Base-by-base conservation (phyloP, 768 basidiomycete genomes). In the Candolleomyces eurysporus region DNA sequence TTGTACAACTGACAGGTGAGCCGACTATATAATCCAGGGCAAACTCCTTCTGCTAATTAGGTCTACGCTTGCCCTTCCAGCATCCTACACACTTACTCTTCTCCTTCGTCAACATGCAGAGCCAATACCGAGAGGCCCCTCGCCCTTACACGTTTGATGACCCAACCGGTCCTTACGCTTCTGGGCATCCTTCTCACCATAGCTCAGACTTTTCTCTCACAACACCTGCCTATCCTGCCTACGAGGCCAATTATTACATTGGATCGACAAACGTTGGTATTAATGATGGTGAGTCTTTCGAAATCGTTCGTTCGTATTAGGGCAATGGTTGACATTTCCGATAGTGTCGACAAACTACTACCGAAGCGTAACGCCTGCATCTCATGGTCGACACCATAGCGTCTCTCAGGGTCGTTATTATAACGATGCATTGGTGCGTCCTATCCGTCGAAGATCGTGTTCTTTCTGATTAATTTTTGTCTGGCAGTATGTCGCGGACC, bases 81-180 rank as follows among this genome's bases (percentile, higher is more conserved):
- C 67, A 63, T 65, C 71, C 65, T 54, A 50, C 64, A 58, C 62
- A 30, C 31, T 46, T 51, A 21, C 19, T 59, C 36, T 46, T 59
- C 70, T 62, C 70, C 68, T 64, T 64, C 59, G 63, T 66, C 54
- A 69, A 67, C 67, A 65, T 61, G 64, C 79, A 79, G 79, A 56
- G 39, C 54, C 74, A 81, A 57, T 75, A 72, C 56, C 72, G 75
- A 46, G 73, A 79, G 62, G 65, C 78, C 62, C 66, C 75, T 63
- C 80, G 79, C 52, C 66, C 74, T 46, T 81, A 78, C 66, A 62
- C 77, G 32, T 82, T 79, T 64, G 79, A 79, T 54, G 76, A 76
- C 62, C 71, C 71, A 61, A 68, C 60, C 55, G 67, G 67, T 31
- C 65, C 66, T 45, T 77, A 76, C 60, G 45, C 72, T 22, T 61